Conservation (phyloP, 768 basidiomycete species). For the Lactarius tabidus region DNA sequence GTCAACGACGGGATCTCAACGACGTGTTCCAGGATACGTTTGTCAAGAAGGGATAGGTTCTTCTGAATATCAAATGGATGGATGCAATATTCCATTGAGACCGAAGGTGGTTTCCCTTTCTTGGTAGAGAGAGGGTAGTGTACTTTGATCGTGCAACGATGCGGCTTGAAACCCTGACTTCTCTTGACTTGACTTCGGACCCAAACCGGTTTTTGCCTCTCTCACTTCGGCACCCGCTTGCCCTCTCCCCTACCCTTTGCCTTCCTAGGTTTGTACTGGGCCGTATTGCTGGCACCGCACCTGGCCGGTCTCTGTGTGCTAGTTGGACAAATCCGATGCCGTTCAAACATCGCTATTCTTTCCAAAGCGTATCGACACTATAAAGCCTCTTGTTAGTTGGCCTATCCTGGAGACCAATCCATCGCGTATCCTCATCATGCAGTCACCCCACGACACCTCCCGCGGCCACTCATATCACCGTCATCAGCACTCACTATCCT, state of each 20-base stretch:
- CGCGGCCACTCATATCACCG: slow-evolving; percentile 20
- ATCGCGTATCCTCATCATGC: slow-evolving; percentile 19
- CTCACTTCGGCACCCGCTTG: slow-evolving; percentile 13
- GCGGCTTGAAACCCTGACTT: slow-evolving; percentile 19
- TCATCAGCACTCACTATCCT: slow-evolving; percentile 8
- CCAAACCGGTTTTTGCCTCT: slow-evolving; percentile 19
- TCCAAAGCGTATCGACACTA: slow-evolving; percentile 11
- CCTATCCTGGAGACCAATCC: slow-evolving; percentile 11
- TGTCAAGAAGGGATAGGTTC: slow-evolving; percentile 11
- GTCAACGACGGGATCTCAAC: background rate
- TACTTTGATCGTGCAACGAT: slow-evolving; percentile 17
- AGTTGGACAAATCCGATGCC: slow-evolving; percentile 21
- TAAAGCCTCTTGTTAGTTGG: slow-evolving; percentile 15
- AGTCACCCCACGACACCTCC: slow-evolving; percentile 17
- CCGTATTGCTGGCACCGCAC: slow-evolving; percentile 17
- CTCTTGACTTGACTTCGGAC: slow-evolving; percentile 17
- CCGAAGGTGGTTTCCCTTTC: slow-evolving; percentile 20
- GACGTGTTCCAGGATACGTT: background rate
- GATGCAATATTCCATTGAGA: slow-evolving; percentile 5
- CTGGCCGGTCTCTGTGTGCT: slow-evolving; percentile 18
- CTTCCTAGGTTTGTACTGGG: slow-evolving; percentile 13
- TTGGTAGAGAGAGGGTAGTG: background rate
- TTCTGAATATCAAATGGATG: slow-evolving; percentile 17
- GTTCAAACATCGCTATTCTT: slow-evolving; percentile 18
- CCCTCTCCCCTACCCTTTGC: slow-evolving; percentile 16